Conservation (phyloP, 176 grass and related monocot genomes). For the Bonia amplexicaulis region DNA sequence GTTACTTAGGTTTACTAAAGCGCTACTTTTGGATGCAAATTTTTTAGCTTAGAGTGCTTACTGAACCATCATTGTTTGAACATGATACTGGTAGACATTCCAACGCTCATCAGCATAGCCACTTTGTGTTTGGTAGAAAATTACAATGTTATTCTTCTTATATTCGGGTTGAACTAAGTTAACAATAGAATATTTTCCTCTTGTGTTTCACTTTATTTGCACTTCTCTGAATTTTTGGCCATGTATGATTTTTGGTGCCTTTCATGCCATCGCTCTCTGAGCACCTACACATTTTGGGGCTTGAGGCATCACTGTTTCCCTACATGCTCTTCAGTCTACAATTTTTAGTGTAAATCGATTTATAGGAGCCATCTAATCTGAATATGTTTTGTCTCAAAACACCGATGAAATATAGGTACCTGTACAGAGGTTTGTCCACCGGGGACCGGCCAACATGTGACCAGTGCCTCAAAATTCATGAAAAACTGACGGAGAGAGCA, state of each 20-base stretch:
- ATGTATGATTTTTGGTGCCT: background rate
- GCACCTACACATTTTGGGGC: background rate
- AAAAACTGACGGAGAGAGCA: conserved; percentile 83
- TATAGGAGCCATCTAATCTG: too few relatives aligned
- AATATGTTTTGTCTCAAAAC: conserved; percentile 2
- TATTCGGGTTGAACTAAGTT: background rate
- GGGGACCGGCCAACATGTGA: conserved; percentile 86
- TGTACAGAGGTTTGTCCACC: conserved; percentile 88
- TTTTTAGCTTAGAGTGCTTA: background rate
- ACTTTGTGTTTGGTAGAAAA: background rate
- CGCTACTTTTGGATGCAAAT: background rate
- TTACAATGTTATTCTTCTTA: background rate
- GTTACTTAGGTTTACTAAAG: background rate
- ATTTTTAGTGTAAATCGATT: background rate
- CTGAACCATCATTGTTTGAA: background rate
- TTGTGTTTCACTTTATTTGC: background rate
- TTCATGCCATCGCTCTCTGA: background rate
- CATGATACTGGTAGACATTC: background rate
- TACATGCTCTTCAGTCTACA: background rate
- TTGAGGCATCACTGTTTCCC: background rate
- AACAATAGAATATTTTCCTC: background rate
- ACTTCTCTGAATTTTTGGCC: background rate
- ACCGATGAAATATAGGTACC: conserved; percentile 47
- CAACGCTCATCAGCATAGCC: background rate
- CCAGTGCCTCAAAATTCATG: conserved; percentile 96